Percentiles rank a stretch among this genome's conserved stretches.
Evolutionary conservation across 1,139 yeast genomes (phyloP).

Genomic region (Nadsonia commutata): DNA sequence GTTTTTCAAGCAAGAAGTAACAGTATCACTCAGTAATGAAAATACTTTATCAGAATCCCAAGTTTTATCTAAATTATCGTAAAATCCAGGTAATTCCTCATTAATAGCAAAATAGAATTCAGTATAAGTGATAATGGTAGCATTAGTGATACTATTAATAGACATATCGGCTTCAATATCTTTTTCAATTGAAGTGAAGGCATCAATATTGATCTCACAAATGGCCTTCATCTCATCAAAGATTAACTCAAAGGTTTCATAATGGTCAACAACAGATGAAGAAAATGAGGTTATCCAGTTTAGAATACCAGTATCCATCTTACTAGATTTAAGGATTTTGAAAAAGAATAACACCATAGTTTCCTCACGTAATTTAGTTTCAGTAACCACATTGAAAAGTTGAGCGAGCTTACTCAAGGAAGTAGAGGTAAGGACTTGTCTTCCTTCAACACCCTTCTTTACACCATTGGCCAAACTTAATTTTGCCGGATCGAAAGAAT

Average conservation of each 20-base stretch:
- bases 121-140: background rate
- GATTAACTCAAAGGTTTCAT: background rate
- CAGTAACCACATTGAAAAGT: slow-evolving; percentile 41
- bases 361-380: slow-evolving; percentile 42
- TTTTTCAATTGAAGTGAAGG: background rate
- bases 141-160: background rate
- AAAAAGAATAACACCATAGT: slow-evolving; percentile 14
- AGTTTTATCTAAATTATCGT: background rate
- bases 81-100: background rate
- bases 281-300: background rate
- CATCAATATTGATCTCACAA: background rate
- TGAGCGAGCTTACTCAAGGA: slow-evolving; percentile 24
- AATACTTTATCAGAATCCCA: background rate
- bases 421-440: slow-evolving; percentile 21
- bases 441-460: slow-evolving; percentile 30
- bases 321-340: slow-evolving; percentile 2
- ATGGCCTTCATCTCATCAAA: background rate
- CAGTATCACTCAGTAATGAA: background rate
- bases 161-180: background rate
- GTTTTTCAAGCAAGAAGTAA: background rate
- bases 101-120: background rate
- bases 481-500: slow-evolving; percentile 57
- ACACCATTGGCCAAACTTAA: slow-evolving; percentile 48
- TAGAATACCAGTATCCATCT: background rate
- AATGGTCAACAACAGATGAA: background rate